Percentiles rank a stretch among this genome's conserved stretches.
Evolutionary conservation across 352 stramenopile species (phyloP).

Genomic region (Blastocystis sp.): DNA sequence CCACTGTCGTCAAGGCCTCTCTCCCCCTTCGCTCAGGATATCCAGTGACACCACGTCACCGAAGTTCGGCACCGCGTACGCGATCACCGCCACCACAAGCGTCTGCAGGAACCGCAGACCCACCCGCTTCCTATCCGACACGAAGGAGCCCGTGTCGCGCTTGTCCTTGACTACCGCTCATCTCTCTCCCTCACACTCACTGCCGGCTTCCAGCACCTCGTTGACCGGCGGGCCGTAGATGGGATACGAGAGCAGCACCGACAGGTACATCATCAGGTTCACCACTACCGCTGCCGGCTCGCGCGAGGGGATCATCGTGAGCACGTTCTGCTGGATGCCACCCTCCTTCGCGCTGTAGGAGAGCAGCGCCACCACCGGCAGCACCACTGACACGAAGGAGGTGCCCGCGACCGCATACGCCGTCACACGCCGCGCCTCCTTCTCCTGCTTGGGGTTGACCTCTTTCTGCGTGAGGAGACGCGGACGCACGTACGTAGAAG

Average conservation of each 20-base stretch:
- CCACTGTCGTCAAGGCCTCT: background rate
- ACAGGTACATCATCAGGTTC: slow-evolving; percentile 45
- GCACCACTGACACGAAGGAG: background rate
- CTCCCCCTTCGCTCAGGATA: background rate
- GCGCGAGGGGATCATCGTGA: slow-evolving; percentile 19
- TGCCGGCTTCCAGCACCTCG: background rate
- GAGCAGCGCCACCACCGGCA: slow-evolving; percentile 17
- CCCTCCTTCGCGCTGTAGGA: slow-evolving; percentile 40
- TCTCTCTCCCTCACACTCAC: background rate
- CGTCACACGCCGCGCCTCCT: background rate
- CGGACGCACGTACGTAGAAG: background rate
- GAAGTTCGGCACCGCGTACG: slow-evolving; percentile 1
- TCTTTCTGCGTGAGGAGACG: background rate
- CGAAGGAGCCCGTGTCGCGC: background rate
- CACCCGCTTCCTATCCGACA: background rate
- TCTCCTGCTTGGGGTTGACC: background rate
- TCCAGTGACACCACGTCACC: slow-evolving; percentile 33
- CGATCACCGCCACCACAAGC: background rate
- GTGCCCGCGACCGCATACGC: background rate
- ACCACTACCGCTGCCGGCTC: background rate
- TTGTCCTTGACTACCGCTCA: background rate
- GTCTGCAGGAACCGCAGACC: background rate
- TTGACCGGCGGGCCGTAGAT: slow-evolving; percentile 29
- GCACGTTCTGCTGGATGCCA: slow-evolving; percentile 48
- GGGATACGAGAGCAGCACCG: slow-evolving; percentile 10